Percentiles rank a stretch among this genome's conserved stretches.
Conservation (phyloP, 176 grass and related monocot genomes). For the Triticum dicoccoides region DNA sequence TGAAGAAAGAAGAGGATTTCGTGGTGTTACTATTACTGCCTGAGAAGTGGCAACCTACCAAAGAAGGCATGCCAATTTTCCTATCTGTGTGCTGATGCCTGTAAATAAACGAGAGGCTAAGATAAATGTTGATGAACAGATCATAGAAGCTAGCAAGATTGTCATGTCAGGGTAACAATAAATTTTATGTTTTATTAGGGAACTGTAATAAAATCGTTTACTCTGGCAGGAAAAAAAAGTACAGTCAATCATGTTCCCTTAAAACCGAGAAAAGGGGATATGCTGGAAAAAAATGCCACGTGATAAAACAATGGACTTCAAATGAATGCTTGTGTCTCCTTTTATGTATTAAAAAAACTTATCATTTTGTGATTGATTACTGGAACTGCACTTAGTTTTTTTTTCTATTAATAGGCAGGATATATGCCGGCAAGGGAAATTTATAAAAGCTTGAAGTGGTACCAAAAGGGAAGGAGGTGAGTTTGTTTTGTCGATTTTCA, state of each 20-base stretch:
- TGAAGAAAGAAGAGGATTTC: conserved; percentile 10
- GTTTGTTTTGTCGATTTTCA: not conserved
- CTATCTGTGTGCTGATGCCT: not conserved
- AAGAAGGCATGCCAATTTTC: not conserved
- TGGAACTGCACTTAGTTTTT: not conserved
- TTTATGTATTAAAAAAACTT: not conserved
- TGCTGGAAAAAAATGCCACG: not conserved
- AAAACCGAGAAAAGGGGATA: not conserved
- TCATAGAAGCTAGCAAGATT: not conserved
- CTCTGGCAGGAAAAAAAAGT: not conserved
- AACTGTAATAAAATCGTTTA: not conserved
- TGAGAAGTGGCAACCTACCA: not conserved
- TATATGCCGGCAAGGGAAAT: not conserved
- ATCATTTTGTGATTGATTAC: not conserved
- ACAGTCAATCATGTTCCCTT: not conserved
- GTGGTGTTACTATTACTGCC: not conserved
- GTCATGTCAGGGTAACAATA: not conserved
- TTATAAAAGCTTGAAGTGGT: not conserved
- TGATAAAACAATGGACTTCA: not conserved
- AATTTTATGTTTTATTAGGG: not conserved
- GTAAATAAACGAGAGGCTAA: not conserved
- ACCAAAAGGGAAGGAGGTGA: not conserved
- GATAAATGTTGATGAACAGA: not conserved
- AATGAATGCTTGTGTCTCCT: not conserved
- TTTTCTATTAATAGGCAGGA: not conserved